Conservation (phyloP, 1,139 yeast species). For the Pichia sp. region DNA sequence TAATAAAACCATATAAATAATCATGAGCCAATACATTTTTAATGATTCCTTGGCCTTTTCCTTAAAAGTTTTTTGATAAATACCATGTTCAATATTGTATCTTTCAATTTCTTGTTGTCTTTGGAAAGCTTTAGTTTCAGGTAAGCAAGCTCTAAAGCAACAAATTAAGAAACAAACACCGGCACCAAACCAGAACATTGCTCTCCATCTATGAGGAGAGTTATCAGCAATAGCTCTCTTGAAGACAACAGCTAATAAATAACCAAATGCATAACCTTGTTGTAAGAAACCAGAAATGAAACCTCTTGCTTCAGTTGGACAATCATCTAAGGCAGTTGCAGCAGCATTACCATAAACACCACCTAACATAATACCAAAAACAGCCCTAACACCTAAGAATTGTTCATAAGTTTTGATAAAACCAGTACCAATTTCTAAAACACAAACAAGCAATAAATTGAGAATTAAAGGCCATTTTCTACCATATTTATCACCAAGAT, state of each 20-base stretch:
- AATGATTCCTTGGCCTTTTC: constrained; percentile 30
- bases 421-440: constrained; percentile 66
- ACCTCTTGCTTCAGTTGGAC: constrained; percentile 58
- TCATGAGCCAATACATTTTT: constrained; percentile 37
- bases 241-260: constrained; percentile 57
- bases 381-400: constrained; percentile 63
- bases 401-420: constrained; percentile 58
- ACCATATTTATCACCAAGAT: constrained; percentile 61
- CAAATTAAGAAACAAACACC: constrained; percentile 58
- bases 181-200: constrained; percentile 74
- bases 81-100: constrained; percentile 28
- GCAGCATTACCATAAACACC: constrained; percentile 65
- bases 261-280: constrained; percentile 71
- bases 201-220: constrained; percentile 59
- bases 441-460: constrained; percentile 46
- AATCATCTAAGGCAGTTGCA: constrained; percentile 62
- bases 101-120: constrained; percentile 29
- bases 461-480: constrained; percentile 63
- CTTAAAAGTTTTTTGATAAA: constrained; percentile 24
- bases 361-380: constrained; percentile 66
- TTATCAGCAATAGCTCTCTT: constrained; percentile 53
- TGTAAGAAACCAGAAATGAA: constrained; percentile 61
- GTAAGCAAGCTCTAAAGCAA: constrained; percentile 46
- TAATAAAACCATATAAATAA: constrained; percentile 45
- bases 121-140: constrained; percentile 55